Conservation (phyloP, 371 early-diverging fungal species). For the Parasitella parasitica region DNA sequence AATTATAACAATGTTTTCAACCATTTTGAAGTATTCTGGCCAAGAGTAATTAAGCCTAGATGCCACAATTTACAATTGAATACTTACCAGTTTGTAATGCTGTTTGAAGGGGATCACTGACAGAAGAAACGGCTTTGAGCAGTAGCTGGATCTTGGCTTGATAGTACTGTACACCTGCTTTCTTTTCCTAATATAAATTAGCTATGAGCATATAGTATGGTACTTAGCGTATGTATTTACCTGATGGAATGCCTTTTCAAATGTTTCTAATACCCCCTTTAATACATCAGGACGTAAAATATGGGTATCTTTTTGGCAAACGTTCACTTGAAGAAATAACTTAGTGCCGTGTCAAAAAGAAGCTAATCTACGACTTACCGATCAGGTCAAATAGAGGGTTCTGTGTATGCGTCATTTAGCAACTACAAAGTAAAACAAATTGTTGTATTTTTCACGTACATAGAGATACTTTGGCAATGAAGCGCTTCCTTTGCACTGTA, state of each 20-base stretch:
- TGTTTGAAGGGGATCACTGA: not conserved
- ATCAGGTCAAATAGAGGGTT: not conserved
- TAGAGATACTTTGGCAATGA: not conserved
- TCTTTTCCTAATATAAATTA: not conserved
- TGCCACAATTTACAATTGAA: too few species aligned
- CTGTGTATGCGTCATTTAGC: not conserved
- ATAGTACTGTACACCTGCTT: not conserved
- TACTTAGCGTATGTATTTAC: not conserved
- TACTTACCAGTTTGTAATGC: not conserved
- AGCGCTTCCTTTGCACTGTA: not conserved
- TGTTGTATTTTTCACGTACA: not conserved
- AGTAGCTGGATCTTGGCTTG: not conserved
- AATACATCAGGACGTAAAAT: not conserved
- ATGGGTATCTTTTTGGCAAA: conserved; percentile 1
- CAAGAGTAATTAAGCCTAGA: too few species aligned
- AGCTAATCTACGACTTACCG: not conserved
- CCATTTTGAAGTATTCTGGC: not conserved
- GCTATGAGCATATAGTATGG: not conserved
- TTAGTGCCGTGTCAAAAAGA: not conserved
- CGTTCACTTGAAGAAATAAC: not conserved
- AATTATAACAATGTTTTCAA: not conserved
- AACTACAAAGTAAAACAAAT: not conserved
- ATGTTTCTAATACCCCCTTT: not conserved
- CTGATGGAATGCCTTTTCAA: not conserved
- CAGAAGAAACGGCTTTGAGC: not conserved